phyloP scores from a whole-genome alignment of 129 eudicot species.

The Smallanthus sonchifolius region DNA sequence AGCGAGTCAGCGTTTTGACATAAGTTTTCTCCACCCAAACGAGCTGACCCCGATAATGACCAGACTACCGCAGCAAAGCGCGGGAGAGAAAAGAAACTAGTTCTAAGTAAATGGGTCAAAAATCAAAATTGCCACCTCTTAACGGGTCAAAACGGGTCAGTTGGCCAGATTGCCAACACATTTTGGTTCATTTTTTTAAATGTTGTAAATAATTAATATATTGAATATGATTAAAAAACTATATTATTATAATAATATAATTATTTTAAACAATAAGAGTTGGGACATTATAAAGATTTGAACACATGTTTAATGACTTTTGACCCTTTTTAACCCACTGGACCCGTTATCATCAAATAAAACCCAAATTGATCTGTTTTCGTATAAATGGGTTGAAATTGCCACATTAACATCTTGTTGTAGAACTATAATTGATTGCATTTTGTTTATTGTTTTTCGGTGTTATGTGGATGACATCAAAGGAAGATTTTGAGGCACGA shows the following conservation, averaged over 20 bases:
- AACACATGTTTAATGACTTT: not conserved
- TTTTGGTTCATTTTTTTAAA: not conserved
- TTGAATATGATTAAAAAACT: too few species aligned
- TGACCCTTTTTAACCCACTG: not conserved
- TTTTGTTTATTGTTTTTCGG: not conserved
- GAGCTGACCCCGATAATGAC: too few species aligned
- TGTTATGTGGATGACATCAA: constrained; percentile 17
- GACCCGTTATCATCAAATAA: not conserved
- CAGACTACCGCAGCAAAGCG: too few species aligned
- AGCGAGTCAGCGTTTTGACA: too few species aligned
- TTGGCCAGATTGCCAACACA: not conserved
- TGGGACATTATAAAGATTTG: not conserved
- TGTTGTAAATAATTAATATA: too few species aligned
- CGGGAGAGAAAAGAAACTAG: too few species aligned
- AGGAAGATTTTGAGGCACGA: constrained; percentile 92
- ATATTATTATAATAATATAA: too few species aligned
- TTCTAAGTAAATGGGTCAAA: not conserved
- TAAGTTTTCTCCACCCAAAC: too few species aligned
- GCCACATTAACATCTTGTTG: constrained; percentile 1
- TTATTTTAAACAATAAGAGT: too few species aligned
- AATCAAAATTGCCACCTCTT: not conserved
- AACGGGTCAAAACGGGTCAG: not conserved
- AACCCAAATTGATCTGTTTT: not conserved
- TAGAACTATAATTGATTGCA: not conserved
- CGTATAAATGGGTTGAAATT: not conserved